Evolutionary conservation across 2,329 filamentous ascomycete genomes (phyloP), one percentile per base, ranked within the genome.

Genomic region (Sarocladium strictum): DNA sequence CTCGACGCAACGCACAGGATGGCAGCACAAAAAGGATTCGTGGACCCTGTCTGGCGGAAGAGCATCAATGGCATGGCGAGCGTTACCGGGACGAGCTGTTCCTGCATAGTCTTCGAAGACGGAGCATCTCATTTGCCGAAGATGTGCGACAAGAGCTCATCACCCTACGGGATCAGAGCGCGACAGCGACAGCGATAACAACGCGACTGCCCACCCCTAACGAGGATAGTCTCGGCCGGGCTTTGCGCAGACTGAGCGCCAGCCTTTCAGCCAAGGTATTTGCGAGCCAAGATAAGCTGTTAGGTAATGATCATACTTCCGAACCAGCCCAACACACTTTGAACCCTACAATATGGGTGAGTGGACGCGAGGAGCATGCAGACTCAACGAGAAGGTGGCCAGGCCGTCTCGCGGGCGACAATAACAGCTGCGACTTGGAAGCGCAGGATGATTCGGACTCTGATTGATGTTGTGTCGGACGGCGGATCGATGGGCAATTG

Each of bases 381-480:
- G 27, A 35, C 24, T 21, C 27, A 14, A 51, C 47, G n/a, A 33
- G 29, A 17, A 23, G 47, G 15, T 29, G 47, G 3, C 19, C 27
- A 7, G 35, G 47, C 19, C 47, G 47, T 35, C 11, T 51, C 9
- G 27, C 23, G 5, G 27, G 19, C 3, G 11, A 32, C 3, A 15
- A 49, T n/a, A 49, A 33, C n/a, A 51, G 47, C 19, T 51, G 47
- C 29, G 47, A 51, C 24, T 15, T 51, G 12, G 47, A 51, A 23
- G 47, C 47, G 12, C 47, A 51, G 15, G n/a, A 33, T 10, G 27
- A 33, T 35, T 51, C 47, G 10, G 47, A 51, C 27, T 51, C 47
- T 23, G 47, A 51, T 35, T 51, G 47, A 51, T 21, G n/a, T 21
- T 35, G 3, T 12, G n/a, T 27, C 12, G 12, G 23, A 5, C 17